These are phyloP conservation scores for Lasiodiplodia hormozganensis DNA, from an alignment of 2,329 filamentous ascomycete species.

Conservation along the genomic window DNA sequence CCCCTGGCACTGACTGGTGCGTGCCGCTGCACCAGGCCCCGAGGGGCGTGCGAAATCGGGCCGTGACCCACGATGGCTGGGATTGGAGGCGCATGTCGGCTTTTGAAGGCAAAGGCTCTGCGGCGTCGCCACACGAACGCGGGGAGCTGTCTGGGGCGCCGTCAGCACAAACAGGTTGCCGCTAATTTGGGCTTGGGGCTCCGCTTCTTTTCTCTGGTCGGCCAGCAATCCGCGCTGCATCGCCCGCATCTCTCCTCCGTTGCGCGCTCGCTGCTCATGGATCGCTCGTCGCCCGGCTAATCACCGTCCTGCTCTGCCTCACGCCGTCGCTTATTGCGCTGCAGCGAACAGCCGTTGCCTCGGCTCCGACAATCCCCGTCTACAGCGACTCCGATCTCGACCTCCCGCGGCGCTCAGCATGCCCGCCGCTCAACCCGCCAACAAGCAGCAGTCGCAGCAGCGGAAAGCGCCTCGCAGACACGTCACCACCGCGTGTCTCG, in stretches of 20 bases:
- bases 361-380: constrained; percentile 24
- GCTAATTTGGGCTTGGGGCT: constrained; percentile 27
- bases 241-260: background rate
- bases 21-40: background rate
- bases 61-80: constrained; percentile 8
- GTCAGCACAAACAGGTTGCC: constrained; percentile 26
- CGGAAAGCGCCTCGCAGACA: constrained; percentile 27
- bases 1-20: background rate
- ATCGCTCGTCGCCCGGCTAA: constrained; percentile 26
- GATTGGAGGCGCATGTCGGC: constrained; percentile 16
- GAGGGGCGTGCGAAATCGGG: constrained; percentile 20
- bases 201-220: constrained; percentile 25
- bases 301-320: background rate
- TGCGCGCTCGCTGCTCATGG: constrained; percentile 5
- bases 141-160: constrained; percentile 21
- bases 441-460: constrained; percentile 18
- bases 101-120: constrained; percentile 25
- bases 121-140: constrained; percentile 25
- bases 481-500: constrained; percentile 30
- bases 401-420: constrained; percentile 8
- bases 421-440: constrained; percentile 14
- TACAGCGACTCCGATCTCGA: background rate
- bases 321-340: constrained; percentile 3
- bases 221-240: constrained; percentile 13
- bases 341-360: background rate